These are phyloP conservation scores for Lanmaoa rubissima DNA, from an alignment of 768 basidiomycete species.

Conservation along the genomic window DNA sequence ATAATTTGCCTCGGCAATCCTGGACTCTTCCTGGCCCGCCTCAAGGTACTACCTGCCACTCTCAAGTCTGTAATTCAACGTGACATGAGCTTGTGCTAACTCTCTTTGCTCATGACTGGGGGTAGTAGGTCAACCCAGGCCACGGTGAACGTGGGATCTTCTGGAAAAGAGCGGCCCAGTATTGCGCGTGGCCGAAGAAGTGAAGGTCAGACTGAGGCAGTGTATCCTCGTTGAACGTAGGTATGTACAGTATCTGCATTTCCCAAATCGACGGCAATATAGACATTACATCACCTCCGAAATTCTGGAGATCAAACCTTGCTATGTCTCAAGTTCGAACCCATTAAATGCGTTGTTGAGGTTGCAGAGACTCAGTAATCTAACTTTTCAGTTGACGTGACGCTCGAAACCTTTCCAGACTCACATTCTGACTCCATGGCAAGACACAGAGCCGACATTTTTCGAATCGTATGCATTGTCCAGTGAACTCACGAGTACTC, in stretches of 20 bases:
- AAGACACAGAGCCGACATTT: background rate
- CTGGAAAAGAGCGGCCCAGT: background rate
- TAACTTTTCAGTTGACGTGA: background rate
- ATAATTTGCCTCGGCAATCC: background rate
- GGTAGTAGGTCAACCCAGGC: background rate
- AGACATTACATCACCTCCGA: background rate
- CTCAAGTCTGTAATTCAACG: background rate
- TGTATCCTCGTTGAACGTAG: background rate
- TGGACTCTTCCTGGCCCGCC: too few relatives aligned
- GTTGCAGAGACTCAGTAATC: background rate
- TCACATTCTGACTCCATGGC: background rate
- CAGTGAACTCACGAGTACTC: background rate
- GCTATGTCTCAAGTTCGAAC: background rate
- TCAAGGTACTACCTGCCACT: too few relatives aligned
- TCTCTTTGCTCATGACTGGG: background rate
- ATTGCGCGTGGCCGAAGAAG: conserved; percentile 1
- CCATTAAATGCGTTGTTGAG: background rate
- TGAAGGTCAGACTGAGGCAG: conserved; percentile 6
- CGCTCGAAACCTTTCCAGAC: background rate
- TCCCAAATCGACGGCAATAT: background rate
- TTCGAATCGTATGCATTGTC: background rate
- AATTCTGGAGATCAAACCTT: background rate
- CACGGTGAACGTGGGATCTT: background rate
- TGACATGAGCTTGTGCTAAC: background rate
- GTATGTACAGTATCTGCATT: background rate